phyloP scores from a whole-genome alignment of 129 eudicot species.

The Apium graveolens region DNA sequence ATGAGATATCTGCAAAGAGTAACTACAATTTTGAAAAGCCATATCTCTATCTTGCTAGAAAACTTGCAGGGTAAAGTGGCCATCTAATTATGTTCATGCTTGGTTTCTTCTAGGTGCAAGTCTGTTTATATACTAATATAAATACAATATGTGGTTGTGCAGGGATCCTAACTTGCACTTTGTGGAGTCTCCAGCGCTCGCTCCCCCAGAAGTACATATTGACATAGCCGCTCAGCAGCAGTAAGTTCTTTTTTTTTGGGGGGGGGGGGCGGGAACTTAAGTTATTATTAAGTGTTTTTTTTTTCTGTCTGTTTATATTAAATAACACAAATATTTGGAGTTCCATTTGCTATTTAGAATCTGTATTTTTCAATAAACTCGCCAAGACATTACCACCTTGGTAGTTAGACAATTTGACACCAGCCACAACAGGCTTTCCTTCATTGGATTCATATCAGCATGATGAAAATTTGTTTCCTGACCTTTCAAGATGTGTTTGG shows the following conservation, averaged over 20 bases:
- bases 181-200: conserved; percentile 84
- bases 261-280: no score
- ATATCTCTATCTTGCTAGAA: conserved; percentile 66
- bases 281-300: not conserved
- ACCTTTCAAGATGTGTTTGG: no score
- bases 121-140: not conserved
- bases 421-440: no score
- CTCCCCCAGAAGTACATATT: conserved; percentile 77
- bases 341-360: not conserved
- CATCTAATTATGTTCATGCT: not conserved
- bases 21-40: conserved; percentile 89
- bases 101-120: not conserved
- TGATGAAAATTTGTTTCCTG: not conserved
- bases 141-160: not conserved
- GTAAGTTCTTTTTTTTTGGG: conserved; percentile 22
- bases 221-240: conserved; percentile 66
- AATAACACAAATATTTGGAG: not conserved
- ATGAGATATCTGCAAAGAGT: conserved; percentile 77
- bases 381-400: not conserved
- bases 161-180: conserved; percentile 72
- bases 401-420: not conserved
- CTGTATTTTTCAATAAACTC: not conserved
- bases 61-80: conserved; percentile 61
- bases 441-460: not conserved
- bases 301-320: not conserved